Conservation (phyloP, 2,329 filamentous ascomycete species). For the Colletotrichum graminicola region DNA sequence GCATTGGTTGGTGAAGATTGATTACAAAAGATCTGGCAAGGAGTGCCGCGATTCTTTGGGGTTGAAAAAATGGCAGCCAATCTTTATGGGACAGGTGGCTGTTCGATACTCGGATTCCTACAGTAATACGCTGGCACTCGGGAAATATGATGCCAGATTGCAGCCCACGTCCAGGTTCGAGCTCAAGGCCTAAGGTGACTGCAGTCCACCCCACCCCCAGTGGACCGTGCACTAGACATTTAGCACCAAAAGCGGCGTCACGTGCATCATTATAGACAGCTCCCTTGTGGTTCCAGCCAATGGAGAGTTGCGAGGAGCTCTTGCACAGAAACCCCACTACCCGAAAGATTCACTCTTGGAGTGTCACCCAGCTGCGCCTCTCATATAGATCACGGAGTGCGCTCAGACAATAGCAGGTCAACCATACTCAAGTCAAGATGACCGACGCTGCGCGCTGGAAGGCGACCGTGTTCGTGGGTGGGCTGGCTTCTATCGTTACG, state of each 20-base stretch:
- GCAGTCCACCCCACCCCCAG: slow-evolving; percentile 3
- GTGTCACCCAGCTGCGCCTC: neutral
- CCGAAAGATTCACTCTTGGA: slow-evolving; percentile 31
- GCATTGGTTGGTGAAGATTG: slow-evolving; percentile 32
- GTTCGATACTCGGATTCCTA: slow-evolving; percentile 32
- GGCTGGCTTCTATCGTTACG: slow-evolving; percentile 84
- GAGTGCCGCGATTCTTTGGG: slow-evolving; percentile 29
- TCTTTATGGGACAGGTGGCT: slow-evolving; percentile 35
- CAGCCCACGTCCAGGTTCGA: slow-evolving; percentile 42
- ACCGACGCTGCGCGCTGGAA: slow-evolving; percentile 87
- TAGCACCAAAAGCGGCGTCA: slow-evolving; percentile 28
- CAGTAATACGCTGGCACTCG: slow-evolving; percentile 36
- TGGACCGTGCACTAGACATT: slow-evolving; percentile 36
- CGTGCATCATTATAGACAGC: slow-evolving; percentile 29
- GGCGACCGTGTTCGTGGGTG: slow-evolving; percentile 92
- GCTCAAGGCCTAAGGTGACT: slow-evolving; percentile 24
- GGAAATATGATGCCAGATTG: slow-evolving; percentile 44
- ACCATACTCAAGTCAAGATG: slow-evolving; percentile 63
- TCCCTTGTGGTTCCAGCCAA: slow-evolving; percentile 24
- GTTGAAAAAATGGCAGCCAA: slow-evolving; percentile 36
- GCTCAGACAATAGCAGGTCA: neutral
- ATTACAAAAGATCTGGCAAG: slow-evolving; percentile 17
- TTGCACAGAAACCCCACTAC: slow-evolving; percentile 31
- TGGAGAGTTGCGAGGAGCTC: slow-evolving; percentile 30
- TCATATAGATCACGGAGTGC: neutral